Evolutionary conservation across 2,329 filamentous ascomycete genomes (phyloP), one percentile per base, ranked within the genome.

Genomic region (Aspergillus flavus): DNA sequence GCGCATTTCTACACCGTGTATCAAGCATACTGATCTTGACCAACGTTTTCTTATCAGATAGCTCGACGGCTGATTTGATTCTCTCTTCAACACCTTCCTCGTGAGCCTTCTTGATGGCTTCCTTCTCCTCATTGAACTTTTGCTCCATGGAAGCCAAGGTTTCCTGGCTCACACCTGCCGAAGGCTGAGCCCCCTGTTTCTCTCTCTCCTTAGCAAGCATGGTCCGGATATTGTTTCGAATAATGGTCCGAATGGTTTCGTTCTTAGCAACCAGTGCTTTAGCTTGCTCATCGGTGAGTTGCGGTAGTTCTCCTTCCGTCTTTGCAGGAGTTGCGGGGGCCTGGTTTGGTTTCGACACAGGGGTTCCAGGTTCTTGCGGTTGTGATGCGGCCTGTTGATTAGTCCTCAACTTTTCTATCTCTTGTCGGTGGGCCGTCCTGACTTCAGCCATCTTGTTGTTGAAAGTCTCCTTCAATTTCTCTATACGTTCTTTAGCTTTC

Each of bases 21-120:
- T 94, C 90, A 6, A 88, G 82, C 87, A 96, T 91, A 74, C 93
- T 94, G 66, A 94, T 84, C 67, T 91, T 91, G 56, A 92, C 81
- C 2, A 87, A 87, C 59, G 86, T 87, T 75, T 92, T 92, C 81
- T 94, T 94, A 41, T 89, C 87, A 52, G 89, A 88, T 80, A 95
- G 85, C 65, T 90, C 85, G 58, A 90, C 86, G 3, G 89, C 90
- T 43, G 78, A 78, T 52, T 75, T 90, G 85, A 77, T 77, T 66
- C 82, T 83, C 64, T 80, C 89, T 69, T 89, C 86, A 43, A 85
- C 67, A 70, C 86, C 86, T 63, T 84, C 82, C 71, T 86, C 86
- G 61, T 83, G 80, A 36, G 82, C 77, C 62, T 82, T 82, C 63
- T 77, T 72, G 46, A 82, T 65, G 6, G 73, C 69, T 55, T 81